phyloP scores from a whole-genome alignment of 2,329 filamentous ascomycete genomes.

The Venturia oleaginea region DNA sequence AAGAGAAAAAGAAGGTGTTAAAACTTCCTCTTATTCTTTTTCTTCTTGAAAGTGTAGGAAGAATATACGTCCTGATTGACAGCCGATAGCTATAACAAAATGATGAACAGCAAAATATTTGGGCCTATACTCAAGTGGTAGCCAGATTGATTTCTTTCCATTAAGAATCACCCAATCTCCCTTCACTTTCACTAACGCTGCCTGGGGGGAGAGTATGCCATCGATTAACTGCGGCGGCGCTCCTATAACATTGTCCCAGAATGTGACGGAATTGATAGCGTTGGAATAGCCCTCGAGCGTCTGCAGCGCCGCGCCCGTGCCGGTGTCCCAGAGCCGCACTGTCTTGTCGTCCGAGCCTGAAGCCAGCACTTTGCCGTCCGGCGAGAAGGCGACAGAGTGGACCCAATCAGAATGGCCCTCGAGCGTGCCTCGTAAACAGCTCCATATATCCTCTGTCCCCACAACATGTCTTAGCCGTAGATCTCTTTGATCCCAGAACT shows the following conservation, averaged over 20 bases:
- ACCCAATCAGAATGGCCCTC: too few relatives aligned
- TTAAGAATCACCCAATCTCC: constrained; percentile 4
- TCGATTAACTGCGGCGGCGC: background rate
- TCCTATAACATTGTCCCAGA: constrained; percentile 2
- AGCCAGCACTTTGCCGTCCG: too few relatives aligned
- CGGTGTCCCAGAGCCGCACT: too few relatives aligned
- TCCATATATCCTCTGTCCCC: too few relatives aligned
- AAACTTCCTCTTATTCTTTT: constrained; percentile 4
- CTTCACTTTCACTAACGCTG: background rate
- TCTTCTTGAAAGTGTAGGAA: background rate
- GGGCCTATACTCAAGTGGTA: constrained; percentile 5
- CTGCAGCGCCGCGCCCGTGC: too few relatives aligned
- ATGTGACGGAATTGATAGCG: too few relatives aligned
- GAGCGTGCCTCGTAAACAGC: too few relatives aligned
- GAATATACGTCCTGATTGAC: constrained; percentile 1
- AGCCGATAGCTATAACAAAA: background rate
- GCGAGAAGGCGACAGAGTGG: too few relatives aligned
- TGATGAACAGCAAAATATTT: background rate
- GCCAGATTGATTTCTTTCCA: constrained; percentile 1
- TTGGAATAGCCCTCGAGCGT: background rate
- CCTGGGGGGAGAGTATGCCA: background rate
- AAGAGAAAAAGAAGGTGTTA: background rate
- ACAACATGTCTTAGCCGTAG: too few relatives aligned
- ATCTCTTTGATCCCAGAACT: too few relatives aligned
- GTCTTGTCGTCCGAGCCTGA: too few relatives aligned